phyloP scores from a whole-genome alignment of 202 grass and related monocot genomes.

The Tripidium arundinaceum region DNA sequence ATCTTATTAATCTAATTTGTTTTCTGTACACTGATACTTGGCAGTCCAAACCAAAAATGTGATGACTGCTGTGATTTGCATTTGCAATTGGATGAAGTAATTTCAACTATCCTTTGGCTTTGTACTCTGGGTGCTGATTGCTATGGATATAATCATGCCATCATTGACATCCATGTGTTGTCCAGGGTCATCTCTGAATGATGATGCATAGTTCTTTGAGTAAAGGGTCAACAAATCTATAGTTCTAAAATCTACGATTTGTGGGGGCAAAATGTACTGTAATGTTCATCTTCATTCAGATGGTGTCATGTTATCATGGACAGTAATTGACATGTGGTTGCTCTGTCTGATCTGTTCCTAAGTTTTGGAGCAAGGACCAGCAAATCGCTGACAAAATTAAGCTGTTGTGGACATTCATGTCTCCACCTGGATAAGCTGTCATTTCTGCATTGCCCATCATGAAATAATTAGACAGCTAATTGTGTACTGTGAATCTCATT shows the following conservation, averaged over 20 bases:
- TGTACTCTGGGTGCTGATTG: neutral
- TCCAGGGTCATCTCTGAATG: constrained; percentile 31
- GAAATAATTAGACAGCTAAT: constrained; percentile 25
- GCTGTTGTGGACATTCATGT: constrained; percentile 27
- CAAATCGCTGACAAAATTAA: constrained; percentile 21
- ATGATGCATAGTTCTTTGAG: constrained; percentile 18
- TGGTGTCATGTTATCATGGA: constrained; percentile 15
- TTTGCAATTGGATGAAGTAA: neutral
- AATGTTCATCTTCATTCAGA: constrained; percentile 12
- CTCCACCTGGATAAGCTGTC: constrained; percentile 9
- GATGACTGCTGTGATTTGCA: neutral
- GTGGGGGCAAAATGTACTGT: constrained; percentile 27
- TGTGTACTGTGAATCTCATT: neutral
- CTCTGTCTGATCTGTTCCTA: constrained; percentile 10
- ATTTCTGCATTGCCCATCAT: constrained; percentile 7
- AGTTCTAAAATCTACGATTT: constrained; percentile 6
- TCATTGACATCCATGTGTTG: constrained; percentile 21
- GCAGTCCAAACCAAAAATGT: neutral
- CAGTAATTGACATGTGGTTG: constrained; percentile 24
- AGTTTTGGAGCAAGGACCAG: constrained; percentile 23
- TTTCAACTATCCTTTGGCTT: neutral
- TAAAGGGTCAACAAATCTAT: constrained; percentile 12
- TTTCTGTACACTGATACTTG: neutral
- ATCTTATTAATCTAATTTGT: neutral
- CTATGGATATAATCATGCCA: constrained; percentile 20